phyloP scores from a whole-genome alignment of 306 rosid species.

The Cucumis melo region DNA sequence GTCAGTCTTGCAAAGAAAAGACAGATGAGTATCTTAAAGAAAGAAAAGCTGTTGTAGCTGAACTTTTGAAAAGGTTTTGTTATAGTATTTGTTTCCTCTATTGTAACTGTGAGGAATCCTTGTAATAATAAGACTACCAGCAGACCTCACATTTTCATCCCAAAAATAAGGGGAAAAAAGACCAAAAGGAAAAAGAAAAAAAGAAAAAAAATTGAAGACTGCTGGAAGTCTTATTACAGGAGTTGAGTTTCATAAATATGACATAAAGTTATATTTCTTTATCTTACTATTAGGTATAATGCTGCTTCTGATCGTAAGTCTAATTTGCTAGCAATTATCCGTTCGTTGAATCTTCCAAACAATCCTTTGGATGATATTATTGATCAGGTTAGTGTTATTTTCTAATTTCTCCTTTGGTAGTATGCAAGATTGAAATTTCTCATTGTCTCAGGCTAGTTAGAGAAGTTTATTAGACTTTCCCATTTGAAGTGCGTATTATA shows the following conservation, averaged over 20 bases:
- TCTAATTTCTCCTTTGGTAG: not conserved
- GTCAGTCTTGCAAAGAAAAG: conserved; percentile 81
- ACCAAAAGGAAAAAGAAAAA: not conserved
- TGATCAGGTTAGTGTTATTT: conserved; percentile 54
- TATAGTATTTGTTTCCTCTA: conserved; percentile 3
- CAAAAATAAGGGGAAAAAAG: too few species aligned
- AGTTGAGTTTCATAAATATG: not conserved
- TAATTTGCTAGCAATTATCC: conserved; percentile 55
- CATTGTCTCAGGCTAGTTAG: not conserved
- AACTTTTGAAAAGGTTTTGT: conserved; percentile 61
- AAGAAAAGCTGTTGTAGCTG: conserved; percentile 55
- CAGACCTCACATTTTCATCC: not conserved
- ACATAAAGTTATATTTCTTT: not conserved
- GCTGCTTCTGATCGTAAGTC: conserved; percentile 69
- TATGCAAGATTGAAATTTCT: not conserved
- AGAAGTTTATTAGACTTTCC: too few species aligned
- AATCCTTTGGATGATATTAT: conserved; percentile 94
- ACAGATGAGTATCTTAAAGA: conserved; percentile 80
- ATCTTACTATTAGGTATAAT: conserved; percentile 52
- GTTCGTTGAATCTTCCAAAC: conserved; percentile 85
- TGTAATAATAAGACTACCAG: not conserved
- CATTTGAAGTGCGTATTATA: not conserved
- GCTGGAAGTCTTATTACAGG: not conserved
- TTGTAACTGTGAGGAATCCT: conserved; percentile 8
- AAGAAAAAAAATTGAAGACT: not conserved